Base-by-base conservation (phyloP, 139 green algal species). In the Chlorella sp. region DNA sequence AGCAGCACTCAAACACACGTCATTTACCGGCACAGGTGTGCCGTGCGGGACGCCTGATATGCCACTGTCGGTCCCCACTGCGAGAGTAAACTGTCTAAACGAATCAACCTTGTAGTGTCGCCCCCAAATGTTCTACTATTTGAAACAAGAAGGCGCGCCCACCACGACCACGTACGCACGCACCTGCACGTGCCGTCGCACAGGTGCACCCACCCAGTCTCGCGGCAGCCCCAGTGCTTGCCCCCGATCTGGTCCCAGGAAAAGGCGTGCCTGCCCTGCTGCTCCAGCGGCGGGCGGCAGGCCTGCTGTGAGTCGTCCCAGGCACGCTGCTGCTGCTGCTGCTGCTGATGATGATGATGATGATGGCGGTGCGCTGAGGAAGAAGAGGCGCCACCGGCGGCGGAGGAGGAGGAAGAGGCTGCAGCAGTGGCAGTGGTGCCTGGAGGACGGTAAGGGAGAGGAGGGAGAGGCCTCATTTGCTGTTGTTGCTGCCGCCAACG, bases 141-240 rank as follows among this genome's bases (percentile, higher is more conserved):
- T 55, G 10, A 55, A 17, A 55, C 42, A 55, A 55, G 10, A 55
- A 17, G 42, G 10, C 10, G 42, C 42, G 17, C n/a, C 17, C 42
- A 55, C 10, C 42, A 55, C 17, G 42, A 55, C 17, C 17, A 55
- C 17, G 42, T 17, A 34, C n/a, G 3, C n/a, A 61, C 65, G 22
- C n/a, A 71, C 65, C 35, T 60, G 65, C 65, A 71, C 1, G 35
- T 35, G 2, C 32, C 23, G 35, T 71, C 65, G 33, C 65, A 71
- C n/a, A 71, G 35, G 30, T 71, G 65, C 4, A 71, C 30, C 65
- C 65, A 71, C 4, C 65, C 65, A 5, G 65, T 71, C 27, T 71
- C 65, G 1, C 65, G 22, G 65, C 65, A 71, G 35, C 65, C n/a
- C n/a, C n/a, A 71, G 65, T 60, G 61, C 35, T 71, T 62, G 32